Evolutionary conservation across 1,284 basidiomycete genomes (phyloP).

Genomic region (Melampsora medusae): DNA sequence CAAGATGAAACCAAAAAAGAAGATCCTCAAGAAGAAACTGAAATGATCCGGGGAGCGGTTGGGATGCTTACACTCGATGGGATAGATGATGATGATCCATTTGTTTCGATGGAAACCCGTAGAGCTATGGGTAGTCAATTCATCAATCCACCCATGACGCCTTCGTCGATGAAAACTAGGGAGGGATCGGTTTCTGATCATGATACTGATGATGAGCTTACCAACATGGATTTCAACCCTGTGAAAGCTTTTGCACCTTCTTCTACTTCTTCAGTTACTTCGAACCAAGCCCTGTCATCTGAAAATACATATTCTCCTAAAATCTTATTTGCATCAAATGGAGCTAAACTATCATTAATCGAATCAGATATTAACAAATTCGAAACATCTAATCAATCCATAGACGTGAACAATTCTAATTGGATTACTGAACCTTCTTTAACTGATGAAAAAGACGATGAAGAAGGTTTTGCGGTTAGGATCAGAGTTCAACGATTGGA

Average conservation of each 20-base stretch:
- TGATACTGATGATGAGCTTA: background rate
- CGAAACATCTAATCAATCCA: conserved; percentile 10
- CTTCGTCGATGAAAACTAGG: conserved; percentile 9
- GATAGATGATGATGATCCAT: conserved; percentile 36
- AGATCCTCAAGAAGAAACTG: background rate
- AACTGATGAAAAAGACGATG: too few relatives aligned
- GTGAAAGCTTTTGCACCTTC: background rate
- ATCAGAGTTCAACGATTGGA: too few relatives aligned
- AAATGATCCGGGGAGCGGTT: background rate
- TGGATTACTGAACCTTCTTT: too few relatives aligned
- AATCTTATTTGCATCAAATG: conserved; percentile 22
- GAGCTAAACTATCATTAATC: conserved; percentile 18
- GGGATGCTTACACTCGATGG: conserved; percentile 40
- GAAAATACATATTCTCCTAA: background rate
- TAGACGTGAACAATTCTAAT: too few relatives aligned
- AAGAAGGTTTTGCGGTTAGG: too few relatives aligned
- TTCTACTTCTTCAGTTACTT: conserved; percentile 12
- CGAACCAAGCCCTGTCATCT: background rate
- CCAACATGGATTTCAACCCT: background rate
- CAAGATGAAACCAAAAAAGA: conserved; percentile 15
- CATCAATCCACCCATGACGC: conserved; percentile 4
- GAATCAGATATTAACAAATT: conserved; percentile 21
- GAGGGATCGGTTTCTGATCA: background rate
- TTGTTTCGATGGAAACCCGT: conserved; percentile 41
- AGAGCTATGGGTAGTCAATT: conserved; percentile 32